Percentiles rank a stretch among this genome's conserved stretches.
Evolutionary conservation across 352 stramenopile genomes (phyloP).

Genomic region (Phytophthora citricola): DNA sequence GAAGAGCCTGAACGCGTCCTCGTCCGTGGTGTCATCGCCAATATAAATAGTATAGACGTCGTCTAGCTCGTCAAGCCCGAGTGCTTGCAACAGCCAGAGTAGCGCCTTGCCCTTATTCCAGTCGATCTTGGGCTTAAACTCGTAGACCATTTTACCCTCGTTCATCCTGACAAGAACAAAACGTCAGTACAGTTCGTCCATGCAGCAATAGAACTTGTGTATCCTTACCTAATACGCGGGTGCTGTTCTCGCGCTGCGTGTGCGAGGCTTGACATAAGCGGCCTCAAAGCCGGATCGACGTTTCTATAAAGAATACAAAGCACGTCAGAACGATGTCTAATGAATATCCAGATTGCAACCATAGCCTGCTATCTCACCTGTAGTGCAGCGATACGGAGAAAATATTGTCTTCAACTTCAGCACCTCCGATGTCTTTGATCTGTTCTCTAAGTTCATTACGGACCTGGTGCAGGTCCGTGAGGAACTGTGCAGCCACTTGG

Average conservation of each 20-base stretch:
- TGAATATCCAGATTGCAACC: conserved; percentile 9
- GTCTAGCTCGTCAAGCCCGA: conserved; percentile 73
- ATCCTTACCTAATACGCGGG: conserved; percentile 62
- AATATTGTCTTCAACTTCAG: conserved; percentile 90
- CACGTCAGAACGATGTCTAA: background rate
- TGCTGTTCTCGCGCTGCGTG: conserved; percentile 48
- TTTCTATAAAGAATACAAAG: conserved; percentile 48
- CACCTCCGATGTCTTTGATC: conserved; percentile 61
- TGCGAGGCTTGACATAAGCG: conserved; percentile 57
- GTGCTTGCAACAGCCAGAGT: conserved; percentile 82
- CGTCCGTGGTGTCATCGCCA: conserved; percentile 91
- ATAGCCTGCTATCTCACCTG: conserved; percentile 43
- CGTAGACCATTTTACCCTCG: conserved; percentile 90
- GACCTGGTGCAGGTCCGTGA: conserved; percentile 67
- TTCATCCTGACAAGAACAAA: conserved; percentile 52
- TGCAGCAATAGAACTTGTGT: background rate
- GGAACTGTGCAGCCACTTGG: conserved; percentile 80
- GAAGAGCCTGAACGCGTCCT: conserved; percentile 86
- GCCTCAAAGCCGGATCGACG: conserved; percentile 46
- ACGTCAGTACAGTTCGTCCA: no score
- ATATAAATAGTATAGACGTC: conserved; percentile 94
- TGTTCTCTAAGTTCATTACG: conserved; percentile 53
- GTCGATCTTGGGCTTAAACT: conserved; percentile 92
- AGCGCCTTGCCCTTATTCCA: conserved; percentile 94
- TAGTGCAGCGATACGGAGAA: conserved; percentile 92